phyloP scores from a whole-genome alignment of 306 rosid species.

The Castanospermum australe region DNA sequence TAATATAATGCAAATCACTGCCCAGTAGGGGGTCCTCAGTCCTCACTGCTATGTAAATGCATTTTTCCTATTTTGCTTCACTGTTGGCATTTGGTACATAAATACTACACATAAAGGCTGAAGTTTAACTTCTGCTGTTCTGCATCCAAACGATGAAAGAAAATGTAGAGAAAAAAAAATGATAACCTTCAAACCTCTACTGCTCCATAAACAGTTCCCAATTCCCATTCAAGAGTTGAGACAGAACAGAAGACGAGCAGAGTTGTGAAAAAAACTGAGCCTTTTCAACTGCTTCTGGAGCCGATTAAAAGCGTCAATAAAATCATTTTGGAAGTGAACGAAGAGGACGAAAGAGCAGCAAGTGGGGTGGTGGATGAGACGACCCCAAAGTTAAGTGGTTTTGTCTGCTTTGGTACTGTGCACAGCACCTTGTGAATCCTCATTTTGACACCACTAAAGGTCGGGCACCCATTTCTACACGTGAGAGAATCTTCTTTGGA shows the following conservation, averaged over 20 bases:
- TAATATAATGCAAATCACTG: constrained; percentile 4
- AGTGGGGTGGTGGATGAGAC: constrained; percentile 19
- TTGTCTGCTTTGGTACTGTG: constrained; percentile 16
- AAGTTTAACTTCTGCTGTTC: not conserved
- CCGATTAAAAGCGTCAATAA: no score
- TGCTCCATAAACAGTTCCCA: not conserved
- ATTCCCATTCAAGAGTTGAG: not conserved
- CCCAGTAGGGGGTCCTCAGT: not conserved
- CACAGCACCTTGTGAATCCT: not conserved
- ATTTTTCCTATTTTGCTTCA: not conserved
- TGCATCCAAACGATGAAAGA: constrained; percentile 37
- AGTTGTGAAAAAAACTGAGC: not conserved
- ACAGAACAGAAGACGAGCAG: not conserved
- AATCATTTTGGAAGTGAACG: constrained; percentile 45
- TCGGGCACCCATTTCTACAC: constrained; percentile 2
- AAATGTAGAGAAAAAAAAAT: not conserved
- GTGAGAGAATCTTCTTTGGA: not conserved
- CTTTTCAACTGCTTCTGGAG: not conserved
- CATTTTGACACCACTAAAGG: not conserved
- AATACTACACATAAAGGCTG: no score
- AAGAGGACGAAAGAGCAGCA: not conserved
- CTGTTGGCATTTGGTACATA: not conserved
- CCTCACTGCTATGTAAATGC: not conserved
- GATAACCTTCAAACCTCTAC: no score
- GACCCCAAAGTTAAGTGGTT: not conserved